Evolutionary conservation across 2,329 filamentous ascomycete species (phyloP).

Genomic region (Trichoderma koningii): DNA sequence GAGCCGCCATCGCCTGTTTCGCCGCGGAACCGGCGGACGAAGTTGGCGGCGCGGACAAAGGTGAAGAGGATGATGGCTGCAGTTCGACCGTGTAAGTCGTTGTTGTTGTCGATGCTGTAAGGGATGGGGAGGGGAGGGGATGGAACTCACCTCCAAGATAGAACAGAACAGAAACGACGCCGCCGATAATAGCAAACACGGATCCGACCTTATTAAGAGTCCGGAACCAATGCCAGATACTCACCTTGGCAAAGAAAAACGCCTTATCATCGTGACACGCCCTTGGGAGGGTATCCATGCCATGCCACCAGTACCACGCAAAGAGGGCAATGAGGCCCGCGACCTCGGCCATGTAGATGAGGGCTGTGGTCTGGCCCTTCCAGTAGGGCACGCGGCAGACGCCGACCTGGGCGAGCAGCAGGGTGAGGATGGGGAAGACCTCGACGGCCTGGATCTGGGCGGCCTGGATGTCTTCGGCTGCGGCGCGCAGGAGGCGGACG

Average conservation of each 20-base stretch:
- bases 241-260: slow-evolving; percentile 37
- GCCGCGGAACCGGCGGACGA: background rate
- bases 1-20: background rate
- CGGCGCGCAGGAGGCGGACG: slow-evolving; percentile 25
- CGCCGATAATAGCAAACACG: slow-evolving; percentile 28
- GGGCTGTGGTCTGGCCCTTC: slow-evolving; percentile 27
- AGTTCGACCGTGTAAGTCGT: background rate
- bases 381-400: slow-evolving; percentile 29
- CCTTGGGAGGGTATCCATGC: slow-evolving; percentile 32
- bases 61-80: slow-evolving; percentile 21
- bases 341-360: slow-evolving; percentile 32
- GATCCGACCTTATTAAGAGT: slow-evolving; percentile 34
- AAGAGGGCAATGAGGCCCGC: slow-evolving; percentile 30
- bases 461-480: background rate
- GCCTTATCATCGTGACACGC: slow-evolving; percentile 33
- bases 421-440: slow-evolving; percentile 32
- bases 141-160: slow-evolving; percentile 27
- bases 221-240: slow-evolving; percentile 35
- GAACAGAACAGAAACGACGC: slow-evolving; percentile 22
- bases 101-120: background rate
- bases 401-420: slow-evolving; percentile 32
- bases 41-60: slow-evolving; percentile 3
- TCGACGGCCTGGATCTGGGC: slow-evolving; percentile 31
- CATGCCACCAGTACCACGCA: slow-evolving; percentile 35
- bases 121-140: background rate